Evolutionary conservation across 2,329 filamentous ascomycete species (phyloP), one percentile per base, ranked within the genome.

Genomic region (Trichoderma sp.): DNA sequence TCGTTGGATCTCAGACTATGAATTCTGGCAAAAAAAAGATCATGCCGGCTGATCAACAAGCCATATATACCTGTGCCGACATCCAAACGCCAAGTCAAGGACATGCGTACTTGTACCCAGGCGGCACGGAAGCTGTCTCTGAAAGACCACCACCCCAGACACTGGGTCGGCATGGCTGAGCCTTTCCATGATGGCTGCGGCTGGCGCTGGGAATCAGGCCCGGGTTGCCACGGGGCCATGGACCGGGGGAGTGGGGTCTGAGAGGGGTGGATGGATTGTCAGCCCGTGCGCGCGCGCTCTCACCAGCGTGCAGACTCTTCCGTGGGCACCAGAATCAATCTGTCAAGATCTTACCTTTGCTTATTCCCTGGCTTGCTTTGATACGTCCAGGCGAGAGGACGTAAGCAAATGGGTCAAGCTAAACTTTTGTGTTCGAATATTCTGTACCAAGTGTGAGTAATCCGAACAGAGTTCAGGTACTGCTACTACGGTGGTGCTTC

Each of bases 121-220:
- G 28, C 57, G 30, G 47, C 30, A 34, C 57, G n/a, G 30, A 36
- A 51, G 51, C 26, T 73, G 68, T 36, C 56, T 43, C 34, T 73
- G 73, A 73, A 74, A 76, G 51, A 76, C 76, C 76, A 77, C 78
- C 76, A 77, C 77, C 76, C 78, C 77, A 78, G 73, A 73, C 74
- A 71, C 66, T 79, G 77, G 78, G 78, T 78, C 78, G 76, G 76
- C 76, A 78, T 79, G 70, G 78, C 78, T 79, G 77, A 78, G 74
- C 76, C 75, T 79, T 78, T 78, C 77, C 78, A 77, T 70, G 71
- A 79, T 79, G 77, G 78, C 77, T 71, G 78, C 77, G 78, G 73
- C 73, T 75, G 76, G 74, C 72, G 73, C 74, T 74, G 68, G 66
- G 56, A 72, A 69, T 56, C 63, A 61, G 60, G 30, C 64, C 71